Evolutionary conservation across 2,329 filamentous ascomycete species (phyloP).

Genomic region (Magnaporthiopsis incrustans): DNA sequence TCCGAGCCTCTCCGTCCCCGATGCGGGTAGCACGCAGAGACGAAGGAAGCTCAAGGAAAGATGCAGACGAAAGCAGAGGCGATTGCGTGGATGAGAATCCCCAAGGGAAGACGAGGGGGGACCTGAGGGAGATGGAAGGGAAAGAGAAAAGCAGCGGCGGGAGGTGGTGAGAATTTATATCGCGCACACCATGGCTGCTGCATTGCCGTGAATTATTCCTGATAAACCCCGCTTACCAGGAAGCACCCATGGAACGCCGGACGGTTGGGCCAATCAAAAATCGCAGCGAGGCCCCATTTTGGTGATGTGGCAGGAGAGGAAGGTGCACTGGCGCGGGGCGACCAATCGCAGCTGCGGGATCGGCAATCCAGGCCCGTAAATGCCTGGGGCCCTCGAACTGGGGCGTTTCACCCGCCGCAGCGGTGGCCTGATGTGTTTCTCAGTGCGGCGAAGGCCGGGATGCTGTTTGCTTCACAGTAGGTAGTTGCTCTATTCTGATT

Average conservation of each 20-base stretch:
- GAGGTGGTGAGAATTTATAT: background rate
- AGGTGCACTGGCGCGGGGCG: background rate
- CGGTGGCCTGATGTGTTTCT: background rate
- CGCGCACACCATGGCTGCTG: background rate
- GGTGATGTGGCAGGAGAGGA: background rate
- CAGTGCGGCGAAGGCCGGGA: too few species aligned
- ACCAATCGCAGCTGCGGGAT: background rate
- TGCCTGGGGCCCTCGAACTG: background rate
- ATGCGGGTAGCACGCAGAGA: background rate
- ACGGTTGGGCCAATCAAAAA: too few species aligned
- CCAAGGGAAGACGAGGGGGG: background rate
- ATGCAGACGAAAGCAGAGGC: background rate
- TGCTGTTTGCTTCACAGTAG: too few species aligned
- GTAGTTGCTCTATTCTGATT: background rate
- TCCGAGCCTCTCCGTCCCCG: background rate
- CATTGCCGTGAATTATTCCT: too few species aligned
- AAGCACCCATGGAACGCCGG: too few species aligned
- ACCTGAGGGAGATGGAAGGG: too few species aligned
- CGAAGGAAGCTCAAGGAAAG: background rate
- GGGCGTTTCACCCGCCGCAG: background rate
- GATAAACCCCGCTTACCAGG: too few species aligned
- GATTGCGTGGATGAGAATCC: background rate
- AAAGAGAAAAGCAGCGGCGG: background rate
- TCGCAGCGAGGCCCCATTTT: background rate
- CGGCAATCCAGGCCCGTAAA: background rate